A percentile compares a stretch with the other conserved stretches of the same genome.
Conservation (phyloP, 768 basidiomycete genomes). For the Sutorius australiensis region DNA sequence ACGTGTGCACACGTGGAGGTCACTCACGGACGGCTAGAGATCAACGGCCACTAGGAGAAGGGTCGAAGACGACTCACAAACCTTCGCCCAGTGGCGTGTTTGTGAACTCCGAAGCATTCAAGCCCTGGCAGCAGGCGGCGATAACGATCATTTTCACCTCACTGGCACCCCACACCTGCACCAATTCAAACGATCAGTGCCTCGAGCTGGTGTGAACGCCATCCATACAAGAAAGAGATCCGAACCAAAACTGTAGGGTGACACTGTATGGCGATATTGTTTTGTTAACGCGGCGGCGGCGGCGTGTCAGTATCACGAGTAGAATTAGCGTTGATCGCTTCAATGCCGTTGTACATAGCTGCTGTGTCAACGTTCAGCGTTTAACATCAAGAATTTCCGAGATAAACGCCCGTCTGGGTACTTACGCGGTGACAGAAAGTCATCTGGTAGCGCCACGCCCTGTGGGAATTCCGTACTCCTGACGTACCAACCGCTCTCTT, state of each 20-base stretch:
- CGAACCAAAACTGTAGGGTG: not conserved
- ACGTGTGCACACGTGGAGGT: not conserved
- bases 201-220: not conserved
- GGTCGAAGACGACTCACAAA: not conserved
- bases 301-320: not conserved
- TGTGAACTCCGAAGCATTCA: not conserved
- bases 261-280: not conserved
- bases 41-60: not conserved
- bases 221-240: not conserved
- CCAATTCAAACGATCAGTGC: not conserved
- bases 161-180: not conserved
- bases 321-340: not conserved
- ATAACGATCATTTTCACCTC: not conserved
- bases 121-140: not conserved
- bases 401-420: not conserved
- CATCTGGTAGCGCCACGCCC: too few species aligned
- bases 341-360: not conserved
- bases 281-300: constrained; percentile 1
- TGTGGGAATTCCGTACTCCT: constrained; percentile 6
- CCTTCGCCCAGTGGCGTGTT: not conserved
- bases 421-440: not conserved
- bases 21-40: not conserved
- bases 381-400: not conserved
- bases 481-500: not conserved
- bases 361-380: not conserved